Evolutionary conservation across 2,329 filamentous ascomycete genomes (phyloP).

Genomic region (Calonectria pauciramosa): DNA sequence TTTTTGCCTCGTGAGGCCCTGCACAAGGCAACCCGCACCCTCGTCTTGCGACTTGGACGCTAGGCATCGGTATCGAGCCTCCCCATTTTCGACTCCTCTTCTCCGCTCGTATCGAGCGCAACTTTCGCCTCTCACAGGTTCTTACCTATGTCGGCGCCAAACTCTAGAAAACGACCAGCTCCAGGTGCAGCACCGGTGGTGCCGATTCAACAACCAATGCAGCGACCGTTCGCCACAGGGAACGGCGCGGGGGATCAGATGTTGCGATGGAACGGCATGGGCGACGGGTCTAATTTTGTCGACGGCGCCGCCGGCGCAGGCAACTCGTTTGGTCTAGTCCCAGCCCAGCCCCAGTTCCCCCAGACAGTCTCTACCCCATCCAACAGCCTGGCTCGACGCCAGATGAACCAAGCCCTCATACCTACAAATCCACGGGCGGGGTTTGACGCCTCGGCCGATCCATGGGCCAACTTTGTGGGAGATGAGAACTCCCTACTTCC

Average conservation of each 20-base stretch:
- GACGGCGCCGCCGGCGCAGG: slow-evolving; percentile 51
- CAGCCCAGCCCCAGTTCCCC: slow-evolving; percentile 51
- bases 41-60: slow-evolving; percentile 30
- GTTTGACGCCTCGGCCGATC: slow-evolving; percentile 57
- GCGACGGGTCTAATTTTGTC: slow-evolving; percentile 54
- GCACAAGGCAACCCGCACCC: slow-evolving; percentile 28
- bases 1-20: slow-evolving; percentile 23
- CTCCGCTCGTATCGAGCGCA: slow-evolving; percentile 31
- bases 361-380: slow-evolving; percentile 54
- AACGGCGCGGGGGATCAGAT: slow-evolving; percentile 63
- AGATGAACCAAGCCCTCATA: slow-evolving; percentile 65
- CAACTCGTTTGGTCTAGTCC: slow-evolving; percentile 56
- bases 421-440: slow-evolving; percentile 55
- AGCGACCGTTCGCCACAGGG: slow-evolving; percentile 60
- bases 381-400: slow-evolving; percentile 66
- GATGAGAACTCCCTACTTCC: slow-evolving; percentile 57
- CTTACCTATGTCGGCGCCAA: slow-evolving; percentile 61
- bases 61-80: slow-evolving; percentile 37
- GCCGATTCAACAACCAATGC: slow-evolving; percentile 65
- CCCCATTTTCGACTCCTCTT: slow-evolving; percentile 19
- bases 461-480: slow-evolving; percentile 58
- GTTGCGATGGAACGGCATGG: slow-evolving; percentile 59
- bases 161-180: slow-evolving; percentile 79
- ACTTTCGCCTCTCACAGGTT: slow-evolving; percentile 5
- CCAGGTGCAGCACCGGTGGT: slow-evolving; percentile 77